Evolutionary conservation across 768 basidiomycete genomes (phyloP), one percentile per base, ranked within the genome.

Genomic region (Boletus insuetus): DNA sequence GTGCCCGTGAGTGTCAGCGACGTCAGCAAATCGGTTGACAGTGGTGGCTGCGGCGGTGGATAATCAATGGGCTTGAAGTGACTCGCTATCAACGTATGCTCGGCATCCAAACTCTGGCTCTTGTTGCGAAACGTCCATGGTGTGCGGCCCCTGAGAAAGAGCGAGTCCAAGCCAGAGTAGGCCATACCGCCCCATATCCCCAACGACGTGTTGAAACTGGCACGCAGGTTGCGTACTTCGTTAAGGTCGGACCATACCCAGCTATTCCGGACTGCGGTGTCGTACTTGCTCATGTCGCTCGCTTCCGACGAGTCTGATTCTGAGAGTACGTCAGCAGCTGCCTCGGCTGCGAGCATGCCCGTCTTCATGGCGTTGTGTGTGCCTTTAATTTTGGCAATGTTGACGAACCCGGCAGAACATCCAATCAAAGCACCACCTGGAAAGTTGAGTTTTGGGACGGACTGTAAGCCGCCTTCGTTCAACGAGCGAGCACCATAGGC

Each of bases 341-440:
- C 80, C 69, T 99, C 95, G 1, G 93, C 96, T 29, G 94, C 96
- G 19, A 98, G 78, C 89, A 98, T 98, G 29, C 97, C 97, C 37
- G 89, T 92, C 79, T 98, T 95, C 97, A 99, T 98, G 3, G 96
- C 94, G 56, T 95, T 98, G 69, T 98, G 97, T 0, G 95, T 96
- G 14, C 96, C 96, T 69, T 98, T 98, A 74, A 99, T 98, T 74
- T 97, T 98, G 14, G 95, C 89, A 12, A 97, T 82, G 74, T 98
- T 98, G 56, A 99, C 82, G 69, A 98, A 94, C 13, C 96, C 96
- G 1, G 95, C 97, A 0, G 93, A 88, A 73, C 95, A 98, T 0
- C 96, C 97, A 38, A 99, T 84, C 26, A 98, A 75, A 1, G 94
- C 96, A 2, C 96, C 96, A 2, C 97, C 95, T 0, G 97, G 97